Base-by-base conservation (phyloP, 306 rosid species). In the Cucurbita maxima region DNA sequence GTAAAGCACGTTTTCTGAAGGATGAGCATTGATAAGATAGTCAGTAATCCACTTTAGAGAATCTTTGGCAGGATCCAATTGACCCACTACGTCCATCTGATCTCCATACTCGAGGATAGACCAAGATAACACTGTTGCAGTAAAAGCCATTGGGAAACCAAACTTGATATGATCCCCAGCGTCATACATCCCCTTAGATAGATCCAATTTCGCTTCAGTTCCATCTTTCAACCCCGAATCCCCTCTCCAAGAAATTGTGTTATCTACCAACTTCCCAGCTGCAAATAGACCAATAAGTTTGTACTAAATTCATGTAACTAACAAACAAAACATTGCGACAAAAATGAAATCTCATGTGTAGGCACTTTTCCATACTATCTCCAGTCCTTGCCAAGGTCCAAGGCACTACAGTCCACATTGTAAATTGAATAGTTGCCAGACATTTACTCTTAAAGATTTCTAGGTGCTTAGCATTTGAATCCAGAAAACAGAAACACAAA, bases 141-240 rank as follows among this genome's bases (percentile, higher is more conserved):
- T 91, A 71, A 78, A 94, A 64, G 99, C 97, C 96, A 94, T 79
- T 0, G 99, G 99, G 75, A 94, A 88, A 77, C 95, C 96, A 76
- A 95, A 95, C 83, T 95, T 95, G 84, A 95, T 87, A 59, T 83
- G 87, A 87, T 95, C 99, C 71, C 99, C 99, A 7, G 99, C 96
- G 75, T 95, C 99, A 69, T 82, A 95, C 97, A 95, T 83, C 76
- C 99, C 99, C 75, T 91, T 95, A 7, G 96, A 16, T 74, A 95
- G 88, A 84, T 95, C 97, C 86, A 89, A 53, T 0, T 63, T 72
- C 6, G 79, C 92, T 63, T 86, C 89, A 8, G 58, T 82, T 73
- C 99, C 99, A 81, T 95, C 99, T 69, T 82, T 76, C 64, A 91
- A 79, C 45, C 81, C 96, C 2, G 99, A 95, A 88, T 95, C 82